phyloP scores from a whole-genome alignment of 2,329 filamentous ascomycete genomes.

The Cercospora beticola region DNA sequence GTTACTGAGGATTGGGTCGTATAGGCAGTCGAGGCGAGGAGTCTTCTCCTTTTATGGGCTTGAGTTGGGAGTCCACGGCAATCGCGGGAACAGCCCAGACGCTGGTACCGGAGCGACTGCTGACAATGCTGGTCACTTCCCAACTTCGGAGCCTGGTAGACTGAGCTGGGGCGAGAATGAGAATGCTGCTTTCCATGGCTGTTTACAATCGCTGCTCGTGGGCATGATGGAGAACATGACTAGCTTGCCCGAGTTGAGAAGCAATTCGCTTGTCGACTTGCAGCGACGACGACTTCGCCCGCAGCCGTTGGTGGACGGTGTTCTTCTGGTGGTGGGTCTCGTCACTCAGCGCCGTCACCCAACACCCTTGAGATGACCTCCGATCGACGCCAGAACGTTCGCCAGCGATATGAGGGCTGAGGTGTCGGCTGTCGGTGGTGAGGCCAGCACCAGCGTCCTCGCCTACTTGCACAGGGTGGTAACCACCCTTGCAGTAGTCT shows the following conservation, averaged over 20 bases:
- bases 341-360: not conserved
- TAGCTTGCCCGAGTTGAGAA: not conserved
- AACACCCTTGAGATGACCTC: not conserved
- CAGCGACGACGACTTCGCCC: not conserved
- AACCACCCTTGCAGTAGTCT: not conserved
- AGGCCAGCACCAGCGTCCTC: not conserved
- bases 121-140: not conserved
- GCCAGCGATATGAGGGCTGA: too few species aligned
- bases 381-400: not conserved
- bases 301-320: not conserved
- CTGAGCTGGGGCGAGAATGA: not conserved
- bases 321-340: not conserved
- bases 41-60: not conserved
- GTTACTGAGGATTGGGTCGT: not conserved
- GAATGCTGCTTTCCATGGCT: not conserved
- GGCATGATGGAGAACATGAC: not conserved
- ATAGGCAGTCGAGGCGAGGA: not conserved
- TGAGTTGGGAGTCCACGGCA: not conserved
- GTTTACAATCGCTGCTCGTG: not conserved
- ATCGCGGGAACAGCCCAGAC: not conserved
- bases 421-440: not conserved
- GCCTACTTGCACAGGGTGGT: not conserved
- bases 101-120: not conserved
- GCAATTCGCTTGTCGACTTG: not conserved
- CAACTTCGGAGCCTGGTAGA: not conserved